These are phyloP conservation scores for Kodamaea laetipori DNA, from an alignment of 805 yeast genomes.

Conservation along the genomic window DNA sequence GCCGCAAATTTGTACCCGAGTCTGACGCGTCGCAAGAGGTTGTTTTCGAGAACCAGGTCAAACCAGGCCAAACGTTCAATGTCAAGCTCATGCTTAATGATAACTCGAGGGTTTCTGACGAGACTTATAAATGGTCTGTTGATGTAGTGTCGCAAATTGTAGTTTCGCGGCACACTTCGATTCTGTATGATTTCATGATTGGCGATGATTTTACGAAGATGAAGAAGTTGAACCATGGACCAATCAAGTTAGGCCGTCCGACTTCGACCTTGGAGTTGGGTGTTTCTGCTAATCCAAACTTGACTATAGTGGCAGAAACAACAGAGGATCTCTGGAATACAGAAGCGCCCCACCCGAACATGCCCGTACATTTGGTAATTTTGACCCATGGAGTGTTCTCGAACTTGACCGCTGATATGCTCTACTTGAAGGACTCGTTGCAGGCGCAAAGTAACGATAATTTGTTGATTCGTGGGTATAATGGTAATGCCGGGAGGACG, in stretches of 20 bases:
- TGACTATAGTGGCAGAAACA: constrained; percentile 27
- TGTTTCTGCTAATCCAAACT: constrained; percentile 21
- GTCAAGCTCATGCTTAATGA: constrained; percentile 53
- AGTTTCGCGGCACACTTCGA: constrained; percentile 32
- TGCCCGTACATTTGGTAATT: constrained; percentile 42
- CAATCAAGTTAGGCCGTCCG: constrained; percentile 5
- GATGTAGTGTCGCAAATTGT: constrained; percentile 46
- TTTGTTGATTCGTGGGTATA: constrained; percentile 39
- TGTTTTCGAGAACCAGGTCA: constrained; percentile 46
- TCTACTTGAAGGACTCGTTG: constrained; percentile 39
- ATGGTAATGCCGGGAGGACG: constrained; percentile 44
- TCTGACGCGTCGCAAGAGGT: constrained; percentile 29
- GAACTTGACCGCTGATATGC: constrained; percentile 48
- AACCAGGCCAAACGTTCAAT: constrained; percentile 71
- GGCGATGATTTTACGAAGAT: constrained; percentile 38
- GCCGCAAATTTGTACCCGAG: constrained; percentile 26
- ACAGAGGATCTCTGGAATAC: constrained; percentile 39
- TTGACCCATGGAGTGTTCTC: constrained; percentile 49
- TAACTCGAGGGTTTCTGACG: constrained; percentile 34
- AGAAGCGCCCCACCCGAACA: constrained; percentile 24
- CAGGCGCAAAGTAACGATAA: constrained; percentile 33
- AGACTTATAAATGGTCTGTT: constrained; percentile 36
- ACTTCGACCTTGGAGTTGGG: constrained; percentile 6
- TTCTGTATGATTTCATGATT: constrained; percentile 38
- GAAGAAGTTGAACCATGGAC: constrained; percentile 35